Conservation (phyloP, 495 filamentous ascomycete species). For the Trichoderma asperelloides region DNA sequence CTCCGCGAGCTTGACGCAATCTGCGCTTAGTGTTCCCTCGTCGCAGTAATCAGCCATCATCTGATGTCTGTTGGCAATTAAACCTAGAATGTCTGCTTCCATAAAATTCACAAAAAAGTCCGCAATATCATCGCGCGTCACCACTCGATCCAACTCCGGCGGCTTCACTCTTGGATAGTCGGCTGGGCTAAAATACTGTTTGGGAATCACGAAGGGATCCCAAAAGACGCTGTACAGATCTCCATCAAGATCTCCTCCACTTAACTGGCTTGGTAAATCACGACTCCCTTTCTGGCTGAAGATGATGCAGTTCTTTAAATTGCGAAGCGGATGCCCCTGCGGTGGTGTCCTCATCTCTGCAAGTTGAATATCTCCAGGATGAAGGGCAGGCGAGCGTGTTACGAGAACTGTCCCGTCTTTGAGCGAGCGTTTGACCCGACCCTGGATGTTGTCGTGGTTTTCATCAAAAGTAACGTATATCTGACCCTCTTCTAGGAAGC, state of each 20-base stretch:
- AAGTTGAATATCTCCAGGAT: slow-evolving; percentile 71
- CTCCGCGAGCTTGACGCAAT: slow-evolving; percentile 56
- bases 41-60: slow-evolving; percentile 55
- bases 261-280: slow-evolving; percentile 67
- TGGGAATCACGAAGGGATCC: slow-evolving; percentile 40
- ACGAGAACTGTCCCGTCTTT: slow-evolving; percentile 34
- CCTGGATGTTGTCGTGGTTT: slow-evolving; percentile 14
- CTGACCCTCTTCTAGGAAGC: slow-evolving; percentile 54
- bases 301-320: slow-evolving; percentile 62
- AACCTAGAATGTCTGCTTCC: slow-evolving; percentile 61
- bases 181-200: slow-evolving; percentile 40
- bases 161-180: slow-evolving; percentile 53
- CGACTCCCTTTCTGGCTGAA: slow-evolving; percentile 61
- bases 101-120: slow-evolving; percentile 77
- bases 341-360: slow-evolving; percentile 46
- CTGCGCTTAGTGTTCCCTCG: slow-evolving; percentile 43
- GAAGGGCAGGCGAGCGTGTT: slow-evolving; percentile 60
- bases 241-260: slow-evolving; percentile 77
- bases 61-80: slow-evolving; percentile 59
- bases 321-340: slow-evolving; percentile 45
- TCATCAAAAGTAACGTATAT: slow-evolving; percentile 49
- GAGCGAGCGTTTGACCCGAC: slow-evolving; percentile 15
- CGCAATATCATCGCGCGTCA: slow-evolving; percentile 54
- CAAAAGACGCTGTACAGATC: slow-evolving; percentile 71
- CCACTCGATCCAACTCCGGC: slow-evolving; percentile 44